Evolutionary conservation across 2,329 filamentous ascomycete genomes (phyloP), one percentile per base, ranked within the genome.

Genomic region (Sordariomycetes sp.): DNA sequence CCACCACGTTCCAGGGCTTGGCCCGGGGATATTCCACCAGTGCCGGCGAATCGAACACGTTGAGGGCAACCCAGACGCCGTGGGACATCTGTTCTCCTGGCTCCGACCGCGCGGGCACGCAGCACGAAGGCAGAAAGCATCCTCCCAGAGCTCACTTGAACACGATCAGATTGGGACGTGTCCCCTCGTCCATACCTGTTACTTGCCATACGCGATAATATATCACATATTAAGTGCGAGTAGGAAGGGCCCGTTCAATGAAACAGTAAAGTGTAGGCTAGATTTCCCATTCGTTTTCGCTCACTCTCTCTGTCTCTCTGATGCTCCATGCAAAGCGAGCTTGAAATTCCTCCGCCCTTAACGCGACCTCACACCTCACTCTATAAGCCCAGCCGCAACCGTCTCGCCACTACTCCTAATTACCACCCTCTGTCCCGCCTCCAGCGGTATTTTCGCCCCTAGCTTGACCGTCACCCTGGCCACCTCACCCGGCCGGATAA

Each of bases 321-420:
- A 43, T n/a, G 16, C 6, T n/a, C 40, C 18, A 46, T 46, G 18
- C n/a, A n/a, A 11, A n/a, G 5, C 18, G 6, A 46, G 18, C 16
- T n/a, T 46, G 16, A 46, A 46, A n/a, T 46, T 8, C 40, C 40
- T 18, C 40, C 7, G 40, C 16, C 40, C 16, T 7, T 14, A 8
- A 14, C 40, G 6, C n/a, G 2, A 46, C 40, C 40, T n/a, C 40
- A 46, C 50, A 25, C 32, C 16, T 53, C 25, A 54, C 68, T 96
- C 92, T 64, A 97, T 72, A 62, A 96, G 74, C 1, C 94, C 94
- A 43, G 92, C 91, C 12, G 90, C 94, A 60, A 97, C 81, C 1
- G 94, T 97, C 64, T 87, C 82, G 1, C 94, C 94, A 56, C 85
- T 84, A 62, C 85, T 85, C 61, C 94, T 79, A 56, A 99, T 72